Evolutionary conservation across 2,329 filamentous ascomycete species (phyloP).

Genomic region (Ambrosiella xylebori): DNA sequence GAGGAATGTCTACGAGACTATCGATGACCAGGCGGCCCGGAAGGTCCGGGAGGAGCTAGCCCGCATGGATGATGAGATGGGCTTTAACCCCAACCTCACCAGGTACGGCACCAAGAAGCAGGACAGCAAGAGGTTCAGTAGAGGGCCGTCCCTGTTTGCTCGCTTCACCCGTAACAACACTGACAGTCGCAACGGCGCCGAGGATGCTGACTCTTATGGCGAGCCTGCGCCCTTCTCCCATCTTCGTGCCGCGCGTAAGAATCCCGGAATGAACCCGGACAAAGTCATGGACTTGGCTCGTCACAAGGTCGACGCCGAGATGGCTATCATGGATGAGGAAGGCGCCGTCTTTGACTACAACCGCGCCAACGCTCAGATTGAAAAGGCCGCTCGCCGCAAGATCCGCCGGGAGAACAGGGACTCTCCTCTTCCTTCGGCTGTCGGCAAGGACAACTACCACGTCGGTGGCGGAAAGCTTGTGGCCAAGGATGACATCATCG

Average conservation of each 20-base stretch:
- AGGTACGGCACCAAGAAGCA: background rate
- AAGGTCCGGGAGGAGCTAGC: slow-evolving; percentile 69
- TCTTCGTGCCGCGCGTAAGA: slow-evolving; percentile 38
- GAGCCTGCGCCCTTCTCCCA: slow-evolving; percentile 37
- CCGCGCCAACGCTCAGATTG: slow-evolving; percentile 50
- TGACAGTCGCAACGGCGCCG: slow-evolving; percentile 12
- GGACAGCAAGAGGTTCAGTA: slow-evolving; percentile 25
- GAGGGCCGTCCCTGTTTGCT: slow-evolving; percentile 15
- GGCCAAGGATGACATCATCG: background rate
- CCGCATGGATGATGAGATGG: slow-evolving; percentile 54
- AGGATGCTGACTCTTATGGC: slow-evolving; percentile 27
- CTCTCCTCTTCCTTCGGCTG: slow-evolving; percentile 1
- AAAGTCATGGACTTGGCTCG: slow-evolving; percentile 62
- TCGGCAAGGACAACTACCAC: slow-evolving; percentile 2
- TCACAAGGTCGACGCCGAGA: slow-evolving; percentile 63
- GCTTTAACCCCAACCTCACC: background rate
- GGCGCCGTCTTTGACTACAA: slow-evolving; percentile 29
- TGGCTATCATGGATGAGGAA: slow-evolving; percentile 65
- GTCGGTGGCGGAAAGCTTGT: slow-evolving; percentile 9
- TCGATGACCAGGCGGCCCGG: slow-evolving; percentile 72
- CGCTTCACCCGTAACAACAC: background rate
- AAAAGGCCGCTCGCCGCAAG: slow-evolving; percentile 15
- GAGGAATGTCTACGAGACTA: slow-evolving; percentile 17
- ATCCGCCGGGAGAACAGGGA: slow-evolving; percentile 18
- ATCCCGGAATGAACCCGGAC: slow-evolving; percentile 48